Conservation (phyloP, 768 basidiomycete genomes). For the Termitomyces heimii region DNA sequence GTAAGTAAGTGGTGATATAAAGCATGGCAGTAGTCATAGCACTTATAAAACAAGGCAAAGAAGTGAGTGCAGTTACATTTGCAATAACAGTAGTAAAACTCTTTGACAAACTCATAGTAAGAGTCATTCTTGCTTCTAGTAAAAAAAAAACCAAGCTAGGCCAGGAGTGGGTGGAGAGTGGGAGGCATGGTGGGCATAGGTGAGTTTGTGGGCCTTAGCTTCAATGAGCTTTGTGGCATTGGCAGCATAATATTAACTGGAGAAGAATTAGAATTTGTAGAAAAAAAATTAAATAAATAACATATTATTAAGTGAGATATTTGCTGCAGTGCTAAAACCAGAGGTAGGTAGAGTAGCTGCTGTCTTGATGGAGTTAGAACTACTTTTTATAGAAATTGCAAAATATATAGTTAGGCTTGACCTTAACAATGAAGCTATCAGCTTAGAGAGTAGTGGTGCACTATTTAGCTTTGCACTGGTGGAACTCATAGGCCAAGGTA, state of each 20-base stretch:
- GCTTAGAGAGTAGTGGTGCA: slow-evolving; percentile 64
- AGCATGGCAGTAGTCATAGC: too few species aligned
- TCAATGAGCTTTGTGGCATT: slow-evolving; percentile 49
- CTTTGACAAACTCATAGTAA: too few species aligned
- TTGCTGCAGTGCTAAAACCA: background rate
- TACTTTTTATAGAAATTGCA: slow-evolving; percentile 74
- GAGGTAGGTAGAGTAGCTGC: slow-evolving; percentile 65
- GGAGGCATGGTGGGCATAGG: too few species aligned
- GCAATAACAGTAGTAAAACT: too few species aligned
- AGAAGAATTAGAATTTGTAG: background rate
- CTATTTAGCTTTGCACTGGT: slow-evolving; percentile 73
- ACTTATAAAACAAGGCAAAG: too few species aligned
- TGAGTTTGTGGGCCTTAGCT: too few species aligned
- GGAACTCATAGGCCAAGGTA: slow-evolving; percentile 55
- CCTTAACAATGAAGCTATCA: slow-evolving; percentile 60
- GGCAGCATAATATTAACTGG: slow-evolving; percentile 49
- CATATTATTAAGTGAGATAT: slow-evolving; percentile 53
- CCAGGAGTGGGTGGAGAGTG: too few species aligned
- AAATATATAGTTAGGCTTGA: slow-evolving; percentile 71
- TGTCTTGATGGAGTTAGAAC: slow-evolving; percentile 78
- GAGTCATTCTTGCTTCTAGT: too few species aligned
- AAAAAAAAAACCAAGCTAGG: too few species aligned
- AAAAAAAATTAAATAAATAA: slow-evolving; percentile 14
- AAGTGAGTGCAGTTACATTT: too few species aligned
- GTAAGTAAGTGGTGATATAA: too few species aligned